A percentile compares a stretch with the other conserved stretches of the same genome.
phyloP scores from a whole-genome alignment of 345 rosid species.

The Ceriops tagal region DNA sequence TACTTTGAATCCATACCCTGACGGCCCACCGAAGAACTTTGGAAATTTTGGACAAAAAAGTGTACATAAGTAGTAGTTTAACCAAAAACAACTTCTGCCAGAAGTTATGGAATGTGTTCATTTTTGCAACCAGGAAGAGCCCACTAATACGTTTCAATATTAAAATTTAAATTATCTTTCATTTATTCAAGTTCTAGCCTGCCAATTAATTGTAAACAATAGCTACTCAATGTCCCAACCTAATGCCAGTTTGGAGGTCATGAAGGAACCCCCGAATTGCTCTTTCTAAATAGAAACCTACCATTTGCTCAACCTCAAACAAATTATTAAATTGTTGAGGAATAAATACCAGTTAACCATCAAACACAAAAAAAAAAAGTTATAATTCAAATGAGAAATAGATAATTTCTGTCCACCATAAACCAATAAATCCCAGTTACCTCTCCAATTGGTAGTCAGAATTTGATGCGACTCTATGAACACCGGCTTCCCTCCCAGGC shows the following conservation, averaged over 20 bases:
- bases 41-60: not conserved
- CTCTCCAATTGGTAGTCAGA: slow-evolving; percentile 69
- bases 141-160: no score
- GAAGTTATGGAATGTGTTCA: no score
- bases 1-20: not conserved
- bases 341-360: not conserved
- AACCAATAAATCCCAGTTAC: slow-evolving; percentile 30
- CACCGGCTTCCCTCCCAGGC: slow-evolving; percentile 52
- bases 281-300: no score
- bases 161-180: no score
- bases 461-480: slow-evolving; percentile 55
- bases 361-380: not conserved
- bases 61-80: not conserved
- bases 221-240: no score
- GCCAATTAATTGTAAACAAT: no score
- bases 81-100: not conserved
- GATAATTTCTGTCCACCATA: not conserved
- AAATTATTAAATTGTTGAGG: not conserved
- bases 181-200: no score
- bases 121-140: no score
- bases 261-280: no score
- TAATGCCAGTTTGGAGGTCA: no score
- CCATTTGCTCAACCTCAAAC: no score
- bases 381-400: not conserved
- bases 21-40: no score